Evolutionary conservation across 2,329 filamentous ascomycete species (phyloP).

Genomic region (Ophiostoma himal-ulmi): DNA sequence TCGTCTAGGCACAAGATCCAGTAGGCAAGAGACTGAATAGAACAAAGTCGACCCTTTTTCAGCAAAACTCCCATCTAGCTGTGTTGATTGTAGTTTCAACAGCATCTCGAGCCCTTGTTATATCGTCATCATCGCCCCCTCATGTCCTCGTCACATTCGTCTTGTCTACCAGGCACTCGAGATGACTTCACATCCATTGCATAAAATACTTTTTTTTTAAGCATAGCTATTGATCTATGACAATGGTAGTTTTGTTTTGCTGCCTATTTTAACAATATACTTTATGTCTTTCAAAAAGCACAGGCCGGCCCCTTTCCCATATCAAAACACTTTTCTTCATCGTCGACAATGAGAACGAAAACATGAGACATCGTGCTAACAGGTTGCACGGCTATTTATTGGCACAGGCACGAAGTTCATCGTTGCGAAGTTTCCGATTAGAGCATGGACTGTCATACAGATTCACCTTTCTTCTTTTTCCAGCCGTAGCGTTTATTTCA

Average conservation of each 20-base stretch:
- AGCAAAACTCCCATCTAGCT: neutral
- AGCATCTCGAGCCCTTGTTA: neutral
- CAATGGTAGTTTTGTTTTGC: too few relatives aligned
- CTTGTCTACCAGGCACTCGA: too few relatives aligned
- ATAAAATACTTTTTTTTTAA: too few relatives aligned
- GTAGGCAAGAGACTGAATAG: neutral
- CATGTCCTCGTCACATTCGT: too few relatives aligned
- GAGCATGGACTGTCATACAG: neutral
- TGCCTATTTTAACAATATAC: too few relatives aligned
- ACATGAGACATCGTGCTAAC: neutral
- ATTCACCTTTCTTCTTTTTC: neutral
- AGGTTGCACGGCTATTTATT: neutral
- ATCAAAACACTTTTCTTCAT: neutral
- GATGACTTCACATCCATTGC: too few relatives aligned
- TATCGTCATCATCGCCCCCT: too few relatives aligned
- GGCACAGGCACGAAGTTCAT: neutral
- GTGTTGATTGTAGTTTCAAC: neutral
- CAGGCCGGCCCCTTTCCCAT: too few relatives aligned
- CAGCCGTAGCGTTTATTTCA: neutral
- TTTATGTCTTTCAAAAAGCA: too few relatives aligned
- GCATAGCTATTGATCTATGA: too few relatives aligned
- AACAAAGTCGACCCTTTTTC: neutral
- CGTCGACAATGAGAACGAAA: neutral
- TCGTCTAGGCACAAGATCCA: neutral
- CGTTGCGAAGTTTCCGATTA: neutral